Evolutionary conservation across 2,329 filamentous ascomycete genomes (phyloP).

Genomic region (Tolypocladium sp.): DNA sequence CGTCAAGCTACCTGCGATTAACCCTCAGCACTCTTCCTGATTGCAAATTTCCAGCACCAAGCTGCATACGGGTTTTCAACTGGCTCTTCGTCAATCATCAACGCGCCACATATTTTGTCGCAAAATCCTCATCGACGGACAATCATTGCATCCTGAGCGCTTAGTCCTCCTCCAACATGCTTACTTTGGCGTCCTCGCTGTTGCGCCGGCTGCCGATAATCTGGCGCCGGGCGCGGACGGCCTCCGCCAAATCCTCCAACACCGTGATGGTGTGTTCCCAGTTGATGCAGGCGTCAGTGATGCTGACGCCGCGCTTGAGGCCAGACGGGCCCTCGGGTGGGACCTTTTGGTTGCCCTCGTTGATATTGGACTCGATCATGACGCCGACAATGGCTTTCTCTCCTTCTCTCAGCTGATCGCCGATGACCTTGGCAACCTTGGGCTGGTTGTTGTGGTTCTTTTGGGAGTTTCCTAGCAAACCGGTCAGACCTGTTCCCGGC

Average conservation of each 20-base stretch:
- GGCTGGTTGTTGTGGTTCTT: conserved; percentile 98
- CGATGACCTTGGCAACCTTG: conserved; percentile 74
- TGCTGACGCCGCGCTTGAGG: conserved; percentile 83
- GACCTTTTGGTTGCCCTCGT: conserved; percentile 84
- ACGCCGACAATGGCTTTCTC: conserved; percentile 87
- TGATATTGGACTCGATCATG: conserved; percentile 98
- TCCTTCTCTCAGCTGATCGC: conserved; percentile 77
- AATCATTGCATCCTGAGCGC: background rate
- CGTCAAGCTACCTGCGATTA: background rate
- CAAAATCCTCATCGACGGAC: background rate
- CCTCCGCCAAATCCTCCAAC: conserved; percentile 77
- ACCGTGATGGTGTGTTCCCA: conserved; percentile 80
- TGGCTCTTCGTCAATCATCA: background rate
- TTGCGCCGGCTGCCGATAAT: conserved; percentile 27
- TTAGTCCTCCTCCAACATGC: conserved; percentile 43
- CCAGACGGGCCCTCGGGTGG: conserved; percentile 68
- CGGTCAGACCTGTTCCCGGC: conserved; percentile 3
- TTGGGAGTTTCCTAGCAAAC: conserved; percentile 70
- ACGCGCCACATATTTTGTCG: background rate
- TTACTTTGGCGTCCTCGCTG: conserved; percentile 25
- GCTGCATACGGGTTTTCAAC: background rate
- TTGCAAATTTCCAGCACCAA: background rate
- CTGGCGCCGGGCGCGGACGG: conserved; percentile 66
- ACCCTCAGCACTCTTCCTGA: background rate
- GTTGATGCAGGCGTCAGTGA: conserved; percentile 92